Base-by-base conservation (phyloP, 2,329 filamentous ascomycete species). In the Sordariomycetes sp. region DNA sequence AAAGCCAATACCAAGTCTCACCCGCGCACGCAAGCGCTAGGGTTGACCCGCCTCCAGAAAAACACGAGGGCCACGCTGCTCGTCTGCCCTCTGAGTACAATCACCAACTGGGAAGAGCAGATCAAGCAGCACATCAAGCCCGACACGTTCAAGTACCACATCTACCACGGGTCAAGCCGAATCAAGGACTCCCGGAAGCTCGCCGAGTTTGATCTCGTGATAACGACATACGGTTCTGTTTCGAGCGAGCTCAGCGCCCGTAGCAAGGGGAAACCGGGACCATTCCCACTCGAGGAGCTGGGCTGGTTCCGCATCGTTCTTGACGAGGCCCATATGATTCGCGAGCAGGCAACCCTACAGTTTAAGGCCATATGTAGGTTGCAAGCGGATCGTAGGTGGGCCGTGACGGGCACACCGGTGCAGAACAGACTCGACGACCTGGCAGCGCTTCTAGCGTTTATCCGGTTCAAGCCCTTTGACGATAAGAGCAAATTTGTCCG, bases 61-160 rank as follows among this genome's bases (percentile, higher is more conserved):
- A 96, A 97, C 65, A 84, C 83, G 6, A 88, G 85, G 66, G 85
- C 89, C 0, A 97, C 94, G 0, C 76, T 99, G 35, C 79, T 99
- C 20, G 83, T 99, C 18, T 95, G 89, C 59, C 94, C 94, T 1
- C 79, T 97, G 2, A 96, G 90, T 66, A 94, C 93, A 0, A 85
- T 97, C 59, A 87, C 88, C 28, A 99, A 97, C 66, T 99, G 94
- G 94, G 88, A 93, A 65, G 85, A 91, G 64, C 94, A 99, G 71
- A 89, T 97, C 61, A 87, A 87, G 65, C 81, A 88, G 60, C 94
- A 99, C 70, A 76, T 96, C 53, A 78, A 80, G 55, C 77, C 81
- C 0, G 79, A 77, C 0, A 74, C 80, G 8, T 68, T 97, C 20
- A 85, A 76, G 1, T 90, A 84, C 66, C 90, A 94, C 68, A 82